A percentile compares a stretch with the other conserved stretches of the same genome.
phyloP scores from a whole-genome alignment of 257 asterid species.

The Ballota nigra region DNA sequence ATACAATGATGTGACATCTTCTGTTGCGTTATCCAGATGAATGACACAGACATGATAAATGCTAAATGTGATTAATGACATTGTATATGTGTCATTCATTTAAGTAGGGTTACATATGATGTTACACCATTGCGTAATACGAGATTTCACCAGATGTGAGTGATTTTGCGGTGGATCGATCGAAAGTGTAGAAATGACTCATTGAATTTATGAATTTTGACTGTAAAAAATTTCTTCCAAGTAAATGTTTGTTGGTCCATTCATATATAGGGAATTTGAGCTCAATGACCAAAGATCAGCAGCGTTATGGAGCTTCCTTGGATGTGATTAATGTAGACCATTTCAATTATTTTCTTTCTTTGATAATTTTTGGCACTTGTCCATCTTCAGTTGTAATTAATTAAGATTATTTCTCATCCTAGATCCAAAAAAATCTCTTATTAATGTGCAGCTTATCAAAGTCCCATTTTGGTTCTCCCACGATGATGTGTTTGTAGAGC shows the following conservation, averaged over 20 bases:
- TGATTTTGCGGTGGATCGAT: neutral
- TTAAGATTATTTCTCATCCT: conserved; percentile 15
- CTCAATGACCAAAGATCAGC: neutral
- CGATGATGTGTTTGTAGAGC: neutral
- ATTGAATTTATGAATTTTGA: neutral
- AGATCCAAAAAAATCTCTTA: neutral
- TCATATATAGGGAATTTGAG: neutral
- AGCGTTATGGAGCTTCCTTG: neutral
- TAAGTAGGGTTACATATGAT: too few relatives aligned
- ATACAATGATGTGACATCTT: too few relatives aligned
- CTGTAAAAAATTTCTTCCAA: neutral
- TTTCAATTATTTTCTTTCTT: neutral
- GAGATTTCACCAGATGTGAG: too few relatives aligned
- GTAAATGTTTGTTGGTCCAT: conserved; percentile 10
- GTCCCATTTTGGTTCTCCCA: neutral
- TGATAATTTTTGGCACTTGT: neutral
- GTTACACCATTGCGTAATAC: too few relatives aligned
- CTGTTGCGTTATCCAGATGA: neutral
- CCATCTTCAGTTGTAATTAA: conserved; percentile 19
- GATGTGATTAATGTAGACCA: neutral
- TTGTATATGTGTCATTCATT: neutral
- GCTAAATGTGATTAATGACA: too few relatives aligned
- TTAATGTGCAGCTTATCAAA: neutral
- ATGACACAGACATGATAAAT: neutral
- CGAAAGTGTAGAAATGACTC: neutral